Evolutionary conservation across 768 basidiomycete genomes (phyloP).

Genomic region (Rhizopogon vinicolor): DNA sequence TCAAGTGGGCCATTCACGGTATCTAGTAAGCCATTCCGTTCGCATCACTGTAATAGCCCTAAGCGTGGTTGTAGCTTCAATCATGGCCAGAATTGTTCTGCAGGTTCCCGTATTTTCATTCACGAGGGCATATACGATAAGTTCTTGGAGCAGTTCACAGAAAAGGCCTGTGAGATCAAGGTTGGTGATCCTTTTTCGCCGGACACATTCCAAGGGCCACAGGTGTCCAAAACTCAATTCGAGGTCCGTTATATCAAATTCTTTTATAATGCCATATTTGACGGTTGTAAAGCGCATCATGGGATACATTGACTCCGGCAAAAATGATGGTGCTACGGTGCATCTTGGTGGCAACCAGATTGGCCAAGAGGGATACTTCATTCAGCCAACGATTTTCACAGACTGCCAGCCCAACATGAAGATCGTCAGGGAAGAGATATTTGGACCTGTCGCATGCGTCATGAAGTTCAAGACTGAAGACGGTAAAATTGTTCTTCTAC

Average conservation of each 20-base stretch:
- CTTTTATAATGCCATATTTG: neutral
- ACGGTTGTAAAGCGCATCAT: slow-evolving; percentile 33
- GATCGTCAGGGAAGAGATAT: slow-evolving; percentile 37
- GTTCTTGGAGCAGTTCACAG: slow-evolving; percentile 44
- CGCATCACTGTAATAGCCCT: neutral
- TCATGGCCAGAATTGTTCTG: slow-evolving; percentile 46
- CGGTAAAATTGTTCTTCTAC: neutral
- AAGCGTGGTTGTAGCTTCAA: slow-evolving; percentile 28
- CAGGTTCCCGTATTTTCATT: slow-evolving; percentile 56
- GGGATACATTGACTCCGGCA: slow-evolving; percentile 46
- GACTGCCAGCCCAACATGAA: slow-evolving; percentile 43
- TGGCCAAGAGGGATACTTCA: slow-evolving; percentile 41
- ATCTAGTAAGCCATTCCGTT: slow-evolving; percentile 52
- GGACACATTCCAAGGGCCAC: slow-evolving; percentile 42
- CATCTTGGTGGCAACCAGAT: slow-evolving; percentile 38
- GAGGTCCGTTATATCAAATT: slow-evolving; percentile 22
- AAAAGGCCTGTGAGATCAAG: slow-evolving; percentile 25
- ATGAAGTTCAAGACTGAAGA: slow-evolving; percentile 41
- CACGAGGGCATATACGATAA: slow-evolving; percentile 54
- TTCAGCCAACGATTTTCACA: slow-evolving; percentile 40
- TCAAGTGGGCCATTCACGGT: slow-evolving; percentile 67
- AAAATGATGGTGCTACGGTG: slow-evolving; percentile 43
- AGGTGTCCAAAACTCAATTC: slow-evolving; percentile 44
- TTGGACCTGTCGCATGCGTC: slow-evolving; percentile 45
- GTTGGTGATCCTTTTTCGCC: slow-evolving; percentile 42